Base-by-base conservation (phyloP, 306 rosid species). In the Vigna radiata region DNA sequence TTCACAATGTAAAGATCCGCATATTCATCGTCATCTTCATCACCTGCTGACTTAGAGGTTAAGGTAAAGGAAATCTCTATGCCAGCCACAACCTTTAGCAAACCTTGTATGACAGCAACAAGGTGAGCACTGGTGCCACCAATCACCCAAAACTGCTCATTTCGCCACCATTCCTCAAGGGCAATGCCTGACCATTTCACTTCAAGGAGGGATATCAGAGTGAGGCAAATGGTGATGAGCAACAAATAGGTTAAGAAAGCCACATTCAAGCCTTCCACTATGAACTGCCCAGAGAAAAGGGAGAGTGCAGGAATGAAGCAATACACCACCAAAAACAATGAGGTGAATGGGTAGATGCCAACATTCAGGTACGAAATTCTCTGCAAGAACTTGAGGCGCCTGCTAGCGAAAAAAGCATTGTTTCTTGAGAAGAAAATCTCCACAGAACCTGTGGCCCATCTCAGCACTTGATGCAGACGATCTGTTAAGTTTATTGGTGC, bases 161-260 rank as follows among this genome's bases (percentile, higher is more conserved):
- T 66, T 0, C 71, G 52, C 71, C 71, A 66, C 71, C 71, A 66
- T 66, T 66, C 71, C 36, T 66, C 71, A 12, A 90, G 90, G 4
- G 84, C 92, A 46, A 89, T 87, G 6, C 97, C 96, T 1, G 97
- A 92, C 96, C 96, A 92, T 68, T 83, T 90, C 7, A 92, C 97
- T 81, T 92, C 97, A 8, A 90, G 94, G 18, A 92, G 85, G 11
- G 97, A 89, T 15, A 92, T 50, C 14, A 92, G 91, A 19, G 81
- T 71, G 50, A 92, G 94, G 68, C 91, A 87, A 8, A 90, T 0
- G 0, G 91, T 84, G 67, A 90, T 89, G 68, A 56, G 17, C 7
- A 90, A 75, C 60, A 92, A 92, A 63, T 87, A 92, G 36, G 12
- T 0, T 0, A 92, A 94, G 79, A 92, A 92, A 1, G 91, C 80